phyloP scores from a whole-genome alignment of 768 basidiomycete species.

The Suillus brevipes region DNA sequence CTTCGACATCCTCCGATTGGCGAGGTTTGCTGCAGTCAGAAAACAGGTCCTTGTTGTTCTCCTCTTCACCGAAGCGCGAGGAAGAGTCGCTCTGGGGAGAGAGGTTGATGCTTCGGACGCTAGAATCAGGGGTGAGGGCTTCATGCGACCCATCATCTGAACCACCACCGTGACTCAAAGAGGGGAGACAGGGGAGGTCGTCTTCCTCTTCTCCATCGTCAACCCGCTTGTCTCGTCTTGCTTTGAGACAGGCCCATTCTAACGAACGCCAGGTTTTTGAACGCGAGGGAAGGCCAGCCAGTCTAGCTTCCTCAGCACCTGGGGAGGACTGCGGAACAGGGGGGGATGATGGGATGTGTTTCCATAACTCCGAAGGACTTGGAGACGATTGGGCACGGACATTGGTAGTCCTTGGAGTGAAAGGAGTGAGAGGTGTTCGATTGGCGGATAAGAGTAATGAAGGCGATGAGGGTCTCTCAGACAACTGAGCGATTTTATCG shows the following conservation, averaged over 20 bases:
- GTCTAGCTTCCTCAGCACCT: slow-evolving; percentile 25
- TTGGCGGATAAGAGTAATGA: slow-evolving; percentile 11
- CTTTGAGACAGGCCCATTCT: slow-evolving; percentile 72
- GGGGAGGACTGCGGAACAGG: slow-evolving; percentile 19
- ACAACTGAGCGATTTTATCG: slow-evolving; percentile 30
- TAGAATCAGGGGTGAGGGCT: slow-evolving; percentile 18
- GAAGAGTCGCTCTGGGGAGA: slow-evolving; percentile 12
- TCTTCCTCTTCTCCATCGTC: slow-evolving; percentile 22
- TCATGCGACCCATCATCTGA: slow-evolving; percentile 17
- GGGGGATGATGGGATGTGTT: slow-evolving; percentile 32
- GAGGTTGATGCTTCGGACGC: slow-evolving; percentile 2
- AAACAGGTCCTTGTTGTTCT: slow-evolving; percentile 3
- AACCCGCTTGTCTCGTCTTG: slow-evolving; percentile 30
- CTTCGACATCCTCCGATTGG: slow-evolving; percentile 37
- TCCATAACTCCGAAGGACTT: slow-evolving; percentile 29
- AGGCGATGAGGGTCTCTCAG: slow-evolving; percentile 27
- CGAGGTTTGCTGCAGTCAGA: slow-evolving; percentile 9
- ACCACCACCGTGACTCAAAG: slow-evolving; percentile 10
- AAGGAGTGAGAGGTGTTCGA: slow-evolving; percentile 27
- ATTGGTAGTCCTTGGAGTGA: slow-evolving; percentile 31
- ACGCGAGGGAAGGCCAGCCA: slow-evolving; percentile 30
- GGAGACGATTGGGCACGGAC: slow-evolving; percentile 4
- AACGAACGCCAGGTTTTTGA: slow-evolving; percentile 52
- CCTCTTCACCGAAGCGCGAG: not conserved
- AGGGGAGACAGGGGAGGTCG: slow-evolving; percentile 10